Evolutionary conservation across 352 stramenopile genomes (phyloP), one percentile per base, ranked within the genome.

Genomic region (Pythium volutum): DNA sequence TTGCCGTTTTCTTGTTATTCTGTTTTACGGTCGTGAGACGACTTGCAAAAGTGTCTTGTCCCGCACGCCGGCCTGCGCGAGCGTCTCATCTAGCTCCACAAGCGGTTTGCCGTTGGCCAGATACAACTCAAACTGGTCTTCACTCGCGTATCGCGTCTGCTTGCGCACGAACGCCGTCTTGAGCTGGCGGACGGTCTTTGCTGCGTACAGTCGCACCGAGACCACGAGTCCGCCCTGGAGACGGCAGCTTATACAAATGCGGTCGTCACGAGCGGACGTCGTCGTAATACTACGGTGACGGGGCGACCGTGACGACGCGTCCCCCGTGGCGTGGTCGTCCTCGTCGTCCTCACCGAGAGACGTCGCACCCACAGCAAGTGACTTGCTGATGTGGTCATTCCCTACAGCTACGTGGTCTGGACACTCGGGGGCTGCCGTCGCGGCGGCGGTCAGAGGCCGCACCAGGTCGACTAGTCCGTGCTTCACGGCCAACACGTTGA

Each of bases 101-200:
- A 89, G 61, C 26, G 70, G 74, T 25, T 48, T 75, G 39, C 75
- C 75, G 15, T 69, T 81, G 9, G 48, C 29, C n/a, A 76, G 48
- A 42, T 73, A 83, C 18, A 89, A 48, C 55, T 86, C 77, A 64
- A 89, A 89, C 47, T 81, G 59, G 10, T 84, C 63, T 23, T 79
- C 70, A 25, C 50, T 67, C 45, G 69, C 51, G 65, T 79, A 89
- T 8, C 76, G 76, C 33, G 66, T 75, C 53, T 83, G 75, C 59
- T 61, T 65, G 20, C 71, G 71, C 36, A 68, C 39, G 23, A 89
- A 67, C 16, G 63, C 59, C 0, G 63, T 49, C 62, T 89, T 89
- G 61, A 89, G 77, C 33, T 84, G 72, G 20, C 75, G 67, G n/a
- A 88, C 29, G 29, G 69, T 73, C 49, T 77, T 76, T 20, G 66